Evolutionary conservation across 495 filamentous ascomycete genomes (phyloP).

Genomic region (Tuber magnatum): DNA sequence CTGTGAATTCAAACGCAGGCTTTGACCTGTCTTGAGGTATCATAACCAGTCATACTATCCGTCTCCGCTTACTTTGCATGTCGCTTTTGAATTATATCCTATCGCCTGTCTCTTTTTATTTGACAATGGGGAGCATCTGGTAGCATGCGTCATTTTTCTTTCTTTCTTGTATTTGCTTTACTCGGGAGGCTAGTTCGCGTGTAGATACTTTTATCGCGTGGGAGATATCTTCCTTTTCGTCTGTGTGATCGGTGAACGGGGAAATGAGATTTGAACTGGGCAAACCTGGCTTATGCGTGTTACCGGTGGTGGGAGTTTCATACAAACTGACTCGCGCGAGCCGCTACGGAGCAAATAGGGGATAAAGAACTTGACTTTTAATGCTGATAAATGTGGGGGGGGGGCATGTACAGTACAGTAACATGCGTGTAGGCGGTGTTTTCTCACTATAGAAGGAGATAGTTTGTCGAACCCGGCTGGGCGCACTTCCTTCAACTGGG

Average conservation of each 20-base stretch:
- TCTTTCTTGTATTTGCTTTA: background rate
- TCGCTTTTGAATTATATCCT: conserved; percentile 1
- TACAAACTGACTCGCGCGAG: background rate
- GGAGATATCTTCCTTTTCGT: background rate
- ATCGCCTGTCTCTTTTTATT: background rate
- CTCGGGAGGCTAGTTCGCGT: background rate
- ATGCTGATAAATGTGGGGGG: background rate
- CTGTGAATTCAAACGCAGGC: conserved; percentile 82
- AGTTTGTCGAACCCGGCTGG: background rate
- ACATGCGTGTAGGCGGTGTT: background rate
- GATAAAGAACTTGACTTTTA: background rate
- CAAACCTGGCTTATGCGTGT: background rate
- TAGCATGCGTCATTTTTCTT: background rate
- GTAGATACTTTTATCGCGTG: background rate
- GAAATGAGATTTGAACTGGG: background rate
- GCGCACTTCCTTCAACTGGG: background rate
- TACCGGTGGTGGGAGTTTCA: background rate
- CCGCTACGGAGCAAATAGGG: background rate
- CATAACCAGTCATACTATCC: background rate
- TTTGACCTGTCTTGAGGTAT: conserved; percentile 73
- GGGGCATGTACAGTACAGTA: too few relatives aligned
- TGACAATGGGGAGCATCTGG: background rate
- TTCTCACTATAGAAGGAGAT: background rate
- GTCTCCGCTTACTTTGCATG: background rate
- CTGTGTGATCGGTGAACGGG: background rate